Evolutionary conservation across 1,139 yeast species (phyloP).

Genomic region (Petasospora fabianii): DNA sequence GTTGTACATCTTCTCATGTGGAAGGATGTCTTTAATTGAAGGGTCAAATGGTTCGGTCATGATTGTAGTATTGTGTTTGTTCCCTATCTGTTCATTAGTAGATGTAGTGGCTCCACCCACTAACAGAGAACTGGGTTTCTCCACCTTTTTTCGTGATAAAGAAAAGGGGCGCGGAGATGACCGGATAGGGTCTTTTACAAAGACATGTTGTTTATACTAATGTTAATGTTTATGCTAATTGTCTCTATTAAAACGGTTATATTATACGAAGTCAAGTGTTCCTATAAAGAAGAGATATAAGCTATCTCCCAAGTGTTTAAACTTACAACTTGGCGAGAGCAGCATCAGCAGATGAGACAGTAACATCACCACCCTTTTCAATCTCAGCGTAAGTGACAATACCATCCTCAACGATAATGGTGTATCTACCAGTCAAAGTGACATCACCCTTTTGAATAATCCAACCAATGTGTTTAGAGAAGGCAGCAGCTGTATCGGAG

Average conservation of each 20-base stretch:
- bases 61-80: background rate
- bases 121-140: no score
- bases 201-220: no score
- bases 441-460: constrained; percentile 56
- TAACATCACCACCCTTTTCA: constrained; percentile 59
- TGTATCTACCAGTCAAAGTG: constrained; percentile 68
- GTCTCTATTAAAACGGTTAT: no score
- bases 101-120: no score
- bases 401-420: constrained; percentile 65
- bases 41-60: constrained; percentile 32
- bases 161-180: no score
- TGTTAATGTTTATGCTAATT: no score
- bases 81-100: no score
- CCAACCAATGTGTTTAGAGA: constrained; percentile 61
- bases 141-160: no score
- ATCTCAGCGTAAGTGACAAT: constrained; percentile 59
- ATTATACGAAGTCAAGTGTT: background rate
- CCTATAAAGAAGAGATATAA: no score
- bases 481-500: constrained; percentile 63
- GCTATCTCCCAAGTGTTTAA: background rate
- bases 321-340: constrained; percentile 39
- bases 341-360: constrained; percentile 61
- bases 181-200: no score
- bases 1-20: constrained; percentile 63
- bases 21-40: constrained; percentile 53